Percentiles rank a stretch among this genome's conserved stretches.
Conservation (phyloP, 495 filamentous ascomycete genomes). For the Achaetomiella virescens region DNA sequence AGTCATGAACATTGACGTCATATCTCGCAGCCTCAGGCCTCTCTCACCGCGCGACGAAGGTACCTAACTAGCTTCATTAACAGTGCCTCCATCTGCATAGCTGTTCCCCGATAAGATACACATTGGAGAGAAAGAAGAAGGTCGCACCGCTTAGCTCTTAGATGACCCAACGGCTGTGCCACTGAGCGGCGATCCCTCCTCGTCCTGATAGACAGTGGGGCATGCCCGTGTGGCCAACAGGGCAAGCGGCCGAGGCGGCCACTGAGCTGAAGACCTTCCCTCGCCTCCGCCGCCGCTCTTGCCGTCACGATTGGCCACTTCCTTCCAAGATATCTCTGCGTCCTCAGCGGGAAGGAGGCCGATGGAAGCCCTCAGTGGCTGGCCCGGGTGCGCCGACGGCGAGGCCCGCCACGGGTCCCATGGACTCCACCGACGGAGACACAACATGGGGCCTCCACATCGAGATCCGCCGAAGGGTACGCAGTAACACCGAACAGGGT, state of each 20-base stretch:
- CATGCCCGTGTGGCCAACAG: slow-evolving; percentile 4
- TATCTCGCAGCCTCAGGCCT: too few species aligned
- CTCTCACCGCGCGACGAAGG: not conserved
- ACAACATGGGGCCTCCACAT: not conserved
- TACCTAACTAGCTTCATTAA: not conserved
- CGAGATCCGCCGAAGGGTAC: not conserved
- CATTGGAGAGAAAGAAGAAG: slow-evolving; percentile 5
- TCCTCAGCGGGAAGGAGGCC: not conserved
- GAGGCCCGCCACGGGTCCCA: not conserved
- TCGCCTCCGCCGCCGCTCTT: not conserved
- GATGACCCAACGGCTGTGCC: not conserved
- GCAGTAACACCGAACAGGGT: slow-evolving; percentile 1
- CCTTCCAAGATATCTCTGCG: not conserved
- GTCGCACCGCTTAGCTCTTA: not conserved
- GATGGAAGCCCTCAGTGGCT: not conserved
- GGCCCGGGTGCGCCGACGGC: not conserved
- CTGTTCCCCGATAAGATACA: slow-evolving; percentile 2
- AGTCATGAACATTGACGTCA: too few species aligned
- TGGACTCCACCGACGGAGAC: not conserved
- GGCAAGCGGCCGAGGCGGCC: not conserved
- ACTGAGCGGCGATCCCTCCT: not conserved
- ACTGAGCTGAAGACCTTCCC: not conserved
- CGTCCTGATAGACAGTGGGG: not conserved
- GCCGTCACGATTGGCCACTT: slow-evolving; percentile 6
- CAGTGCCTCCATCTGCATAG: too few species aligned